These are phyloP conservation scores for Phytophthora constricta DNA, from an alignment of 352 stramenopile species.

Conservation along the genomic window DNA sequence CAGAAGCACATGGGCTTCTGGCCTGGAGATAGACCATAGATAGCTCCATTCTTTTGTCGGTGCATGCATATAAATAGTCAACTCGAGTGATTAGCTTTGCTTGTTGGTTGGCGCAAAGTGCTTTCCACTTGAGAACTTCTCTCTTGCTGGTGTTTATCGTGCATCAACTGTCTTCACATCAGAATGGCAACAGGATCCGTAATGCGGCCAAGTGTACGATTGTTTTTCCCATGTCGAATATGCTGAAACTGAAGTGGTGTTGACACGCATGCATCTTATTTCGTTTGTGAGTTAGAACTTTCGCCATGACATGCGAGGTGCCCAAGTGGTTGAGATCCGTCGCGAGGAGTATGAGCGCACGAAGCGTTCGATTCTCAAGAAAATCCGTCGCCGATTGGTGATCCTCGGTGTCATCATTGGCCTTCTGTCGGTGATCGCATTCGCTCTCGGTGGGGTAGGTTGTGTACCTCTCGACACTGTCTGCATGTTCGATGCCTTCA, in stretches of 20 bases:
- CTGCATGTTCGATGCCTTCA: too few species aligned
- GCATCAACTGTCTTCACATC: neutral
- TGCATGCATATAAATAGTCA: slow-evolving; percentile 32
- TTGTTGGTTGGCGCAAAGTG: too few species aligned
- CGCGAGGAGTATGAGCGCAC: slow-evolving; percentile 77
- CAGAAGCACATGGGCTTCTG: slow-evolving; percentile 16
- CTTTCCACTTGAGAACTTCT: too few species aligned
- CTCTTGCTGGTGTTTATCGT: neutral
- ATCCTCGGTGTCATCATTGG: slow-evolving; percentile 64
- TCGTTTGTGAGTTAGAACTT: slow-evolving; percentile 62
- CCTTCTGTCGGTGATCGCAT: slow-evolving; percentile 47
- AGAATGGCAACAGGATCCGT: slow-evolving; percentile 47
- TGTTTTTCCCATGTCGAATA: neutral
- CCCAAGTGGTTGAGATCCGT: slow-evolving; percentile 72
- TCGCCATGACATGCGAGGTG: slow-evolving; percentile 62
- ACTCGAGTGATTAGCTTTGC: slow-evolving; percentile 2
- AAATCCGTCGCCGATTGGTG: slow-evolving; percentile 70
- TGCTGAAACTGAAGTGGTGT: slow-evolving; percentile 7
- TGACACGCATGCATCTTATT: neutral
- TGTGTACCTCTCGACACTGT: too few species aligned
- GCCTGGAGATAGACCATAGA: slow-evolving; percentile 39
- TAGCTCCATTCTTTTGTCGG: slow-evolving; percentile 22
- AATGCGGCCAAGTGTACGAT: slow-evolving; percentile 69
- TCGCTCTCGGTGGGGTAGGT: slow-evolving; percentile 63
- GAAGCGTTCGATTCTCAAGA: slow-evolving; percentile 77